Evolutionary conservation across 176 grass and related monocot species (phyloP).

Genomic region (Saccharum spontaneum): DNA sequence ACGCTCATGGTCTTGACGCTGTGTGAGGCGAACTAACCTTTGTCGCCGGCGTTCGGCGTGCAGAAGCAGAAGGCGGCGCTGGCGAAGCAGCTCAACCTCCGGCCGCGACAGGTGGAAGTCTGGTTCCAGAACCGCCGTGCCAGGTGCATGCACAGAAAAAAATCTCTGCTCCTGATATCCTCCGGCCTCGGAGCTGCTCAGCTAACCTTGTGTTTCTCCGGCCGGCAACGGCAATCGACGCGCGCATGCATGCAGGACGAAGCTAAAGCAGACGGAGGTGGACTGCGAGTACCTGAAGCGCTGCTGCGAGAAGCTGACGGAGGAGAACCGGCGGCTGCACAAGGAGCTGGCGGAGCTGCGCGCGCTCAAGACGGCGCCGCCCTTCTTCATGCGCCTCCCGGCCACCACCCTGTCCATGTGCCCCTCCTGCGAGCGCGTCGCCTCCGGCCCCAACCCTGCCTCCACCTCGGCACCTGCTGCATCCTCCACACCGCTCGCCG

Average conservation of each 20-base stretch:
- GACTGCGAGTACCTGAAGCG: constrained; percentile 88
- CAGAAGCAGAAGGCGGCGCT: constrained; percentile 72
- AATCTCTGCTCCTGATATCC: no score
- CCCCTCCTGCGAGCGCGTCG: constrained; percentile 84
- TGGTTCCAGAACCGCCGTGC: constrained; percentile 83
- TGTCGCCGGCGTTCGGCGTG: neutral
- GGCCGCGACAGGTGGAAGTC: constrained; percentile 70
- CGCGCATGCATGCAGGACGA: constrained; percentile 51
- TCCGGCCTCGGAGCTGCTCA: neutral
- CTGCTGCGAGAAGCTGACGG: constrained; percentile 80
- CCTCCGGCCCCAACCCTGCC: constrained; percentile 33
- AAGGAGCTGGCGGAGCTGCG: constrained; percentile 83
- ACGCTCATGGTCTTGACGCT: neutral
- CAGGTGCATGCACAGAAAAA: constrained; percentile 34
- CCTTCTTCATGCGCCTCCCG: constrained; percentile 84
- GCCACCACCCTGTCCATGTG: constrained; percentile 97
- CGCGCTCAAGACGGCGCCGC: constrained; percentile 64
- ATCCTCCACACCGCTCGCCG: neutral
- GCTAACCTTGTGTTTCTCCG: constrained; percentile 14
- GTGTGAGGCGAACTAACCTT: neutral
- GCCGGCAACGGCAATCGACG: neutral
- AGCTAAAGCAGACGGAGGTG: constrained; percentile 91
- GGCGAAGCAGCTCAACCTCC: constrained; percentile 64
- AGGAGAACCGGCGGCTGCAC: constrained; percentile 88
- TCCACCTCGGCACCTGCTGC: constrained; percentile 7